These are phyloP conservation scores for Thielaviopsis punctulata DNA, from an alignment of 2,329 filamentous ascomycete genomes.

Conservation along the genomic window DNA sequence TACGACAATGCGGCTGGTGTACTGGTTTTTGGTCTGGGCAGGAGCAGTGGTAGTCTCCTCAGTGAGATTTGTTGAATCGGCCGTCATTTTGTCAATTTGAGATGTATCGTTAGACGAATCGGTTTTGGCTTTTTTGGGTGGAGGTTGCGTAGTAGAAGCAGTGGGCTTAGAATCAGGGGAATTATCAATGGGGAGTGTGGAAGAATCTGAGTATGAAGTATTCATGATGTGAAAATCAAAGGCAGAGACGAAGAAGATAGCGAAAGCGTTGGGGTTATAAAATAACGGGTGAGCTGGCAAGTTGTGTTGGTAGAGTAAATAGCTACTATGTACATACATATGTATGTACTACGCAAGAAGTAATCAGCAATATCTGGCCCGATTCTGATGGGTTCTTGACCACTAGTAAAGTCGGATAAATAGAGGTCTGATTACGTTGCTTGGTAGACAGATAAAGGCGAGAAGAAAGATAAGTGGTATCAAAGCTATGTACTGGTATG, in stretches of 20 bases:
- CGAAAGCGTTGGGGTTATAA: constrained; percentile 6
- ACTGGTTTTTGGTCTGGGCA: constrained; percentile 5
- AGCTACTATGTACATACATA: no score
- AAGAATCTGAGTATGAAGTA: constrained; percentile 4
- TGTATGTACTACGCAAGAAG: not conserved
- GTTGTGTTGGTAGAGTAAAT: not conserved
- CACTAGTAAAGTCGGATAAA: no score
- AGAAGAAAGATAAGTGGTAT: no score
- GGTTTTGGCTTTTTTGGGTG: constrained; percentile 1
- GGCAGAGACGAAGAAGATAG: not conserved
- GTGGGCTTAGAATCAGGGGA: not conserved
- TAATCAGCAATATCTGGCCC: not conserved
- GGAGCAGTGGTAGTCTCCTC: not conserved
- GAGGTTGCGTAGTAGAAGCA: not conserved
- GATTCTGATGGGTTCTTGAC: no score
- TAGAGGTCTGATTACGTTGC: no score
- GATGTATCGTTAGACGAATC: not conserved
- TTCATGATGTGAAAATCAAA: constrained; percentile 7
- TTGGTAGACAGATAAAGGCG: not conserved
- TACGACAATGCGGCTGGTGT: constrained; percentile 11
- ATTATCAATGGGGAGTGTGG: not conserved
- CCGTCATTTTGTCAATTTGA: not conserved
- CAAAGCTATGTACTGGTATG: not conserved
- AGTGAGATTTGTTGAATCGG: not conserved
- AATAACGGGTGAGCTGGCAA: not conserved